Percentiles rank a stretch among this genome's conserved stretches.
These are phyloP conservation scores for Diaporthe helianthi DNA, from an alignment of 2,329 filamentous ascomycete genomes.

Conservation along the genomic window DNA sequence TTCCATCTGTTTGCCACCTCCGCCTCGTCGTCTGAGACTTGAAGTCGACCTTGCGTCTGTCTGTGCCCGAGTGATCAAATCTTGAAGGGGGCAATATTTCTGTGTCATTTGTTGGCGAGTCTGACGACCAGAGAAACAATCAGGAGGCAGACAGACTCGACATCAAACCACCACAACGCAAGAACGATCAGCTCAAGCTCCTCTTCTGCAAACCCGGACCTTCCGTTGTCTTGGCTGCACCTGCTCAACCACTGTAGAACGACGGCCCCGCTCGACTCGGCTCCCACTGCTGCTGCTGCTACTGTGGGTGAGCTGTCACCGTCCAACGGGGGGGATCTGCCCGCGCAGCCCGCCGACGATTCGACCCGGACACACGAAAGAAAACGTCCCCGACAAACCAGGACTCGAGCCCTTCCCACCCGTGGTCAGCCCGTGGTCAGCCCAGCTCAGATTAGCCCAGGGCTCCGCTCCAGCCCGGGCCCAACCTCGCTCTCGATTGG, in stretches of 20 bases:
- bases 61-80: conserved; percentile 1
- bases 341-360: conserved; percentile 12
- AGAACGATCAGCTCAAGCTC: neutral
- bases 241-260: neutral
- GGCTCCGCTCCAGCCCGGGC: neutral
- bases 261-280: neutral
- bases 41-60: conserved; percentile 12
- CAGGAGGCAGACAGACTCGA: no score
- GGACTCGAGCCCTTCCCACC: neutral
- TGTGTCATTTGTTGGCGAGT: neutral
- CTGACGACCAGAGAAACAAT: neutral
- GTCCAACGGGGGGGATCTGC: conserved; percentile 21
- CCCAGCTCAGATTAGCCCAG: conserved; percentile 7
- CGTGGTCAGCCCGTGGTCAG: neutral
- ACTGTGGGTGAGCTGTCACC: conserved; percentile 23
- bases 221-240: conserved; percentile 16
- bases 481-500: neutral
- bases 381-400: conserved; percentile 7
- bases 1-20: conserved; percentile 10
- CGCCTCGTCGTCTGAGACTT: neutral
- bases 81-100: neutral
- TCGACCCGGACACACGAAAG: neutral
- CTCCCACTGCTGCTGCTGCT: neutral
- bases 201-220: conserved; percentile 1
- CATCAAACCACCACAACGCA: neutral